Evolutionary conservation across 306 rosid genomes (phyloP).

Genomic region (Vachellia collinsii): DNA sequence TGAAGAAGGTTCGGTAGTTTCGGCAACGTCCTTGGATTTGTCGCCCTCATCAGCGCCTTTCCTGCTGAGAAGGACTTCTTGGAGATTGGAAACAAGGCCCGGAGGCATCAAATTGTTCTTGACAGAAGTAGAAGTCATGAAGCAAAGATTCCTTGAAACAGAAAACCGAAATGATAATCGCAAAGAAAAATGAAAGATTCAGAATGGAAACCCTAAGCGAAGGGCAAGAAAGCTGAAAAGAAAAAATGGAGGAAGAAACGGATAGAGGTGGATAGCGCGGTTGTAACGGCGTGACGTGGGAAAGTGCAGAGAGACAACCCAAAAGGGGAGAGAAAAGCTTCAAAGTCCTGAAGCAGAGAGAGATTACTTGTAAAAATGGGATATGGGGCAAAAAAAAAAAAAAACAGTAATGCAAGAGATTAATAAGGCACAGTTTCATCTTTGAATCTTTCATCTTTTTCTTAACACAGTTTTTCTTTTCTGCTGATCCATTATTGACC

Average conservation of each 20-base stretch:
- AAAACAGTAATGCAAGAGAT: constrained; percentile 19
- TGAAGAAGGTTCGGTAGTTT: constrained; percentile 44
- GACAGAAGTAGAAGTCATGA: constrained; percentile 57
- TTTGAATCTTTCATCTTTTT: neutral
- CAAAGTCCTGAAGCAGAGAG: neutral
- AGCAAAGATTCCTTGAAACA: constrained; percentile 4
- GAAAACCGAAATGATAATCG: neutral
- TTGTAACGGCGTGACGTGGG: constrained; percentile 79
- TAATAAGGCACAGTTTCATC: neutral
- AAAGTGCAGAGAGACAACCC: constrained; percentile 25
- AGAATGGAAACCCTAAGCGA: constrained; percentile 76
- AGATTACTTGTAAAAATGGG: constrained; percentile 23
- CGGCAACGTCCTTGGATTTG: constrained; percentile 48
- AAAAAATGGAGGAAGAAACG: neutral
- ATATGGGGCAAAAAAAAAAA: constrained; percentile 13
- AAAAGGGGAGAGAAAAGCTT: constrained; percentile 30
- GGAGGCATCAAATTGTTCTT: constrained; percentile 72
- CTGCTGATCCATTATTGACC: neutral
- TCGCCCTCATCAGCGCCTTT: constrained; percentile 44
- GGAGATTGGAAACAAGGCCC: constrained; percentile 89
- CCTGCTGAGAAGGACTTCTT: constrained; percentile 64
- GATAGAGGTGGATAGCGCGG: constrained; percentile 55
- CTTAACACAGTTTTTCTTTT: neutral
- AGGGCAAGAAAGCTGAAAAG: constrained; percentile 16
- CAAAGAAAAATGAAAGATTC: constrained; percentile 26